Conservation (phyloP, 2,329 filamentous ascomycete species). For the Colletotrichum sp. region DNA sequence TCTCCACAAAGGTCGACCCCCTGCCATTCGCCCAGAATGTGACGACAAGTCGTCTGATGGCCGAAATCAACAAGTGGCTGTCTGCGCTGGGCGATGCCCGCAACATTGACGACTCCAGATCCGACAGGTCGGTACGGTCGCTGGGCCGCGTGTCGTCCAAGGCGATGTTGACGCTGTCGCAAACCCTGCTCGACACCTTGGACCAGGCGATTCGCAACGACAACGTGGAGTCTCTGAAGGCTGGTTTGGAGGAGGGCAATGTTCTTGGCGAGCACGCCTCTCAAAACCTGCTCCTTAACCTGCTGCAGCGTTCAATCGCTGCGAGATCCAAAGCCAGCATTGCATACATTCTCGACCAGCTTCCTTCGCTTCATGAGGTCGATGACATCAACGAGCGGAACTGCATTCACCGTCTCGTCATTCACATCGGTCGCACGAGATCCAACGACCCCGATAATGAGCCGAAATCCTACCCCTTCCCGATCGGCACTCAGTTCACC, state of each 20-base stretch:
- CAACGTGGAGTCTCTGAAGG: conserved; percentile 61
- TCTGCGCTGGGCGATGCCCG: conserved; percentile 81
- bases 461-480: conserved; percentile 54
- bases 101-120: conserved; percentile 75
- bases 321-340: conserved; percentile 73
- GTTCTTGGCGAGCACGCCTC: conserved; percentile 58
- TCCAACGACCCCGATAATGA: conserved; percentile 51
- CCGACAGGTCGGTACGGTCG: conserved; percentile 76
- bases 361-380: conserved; percentile 79
- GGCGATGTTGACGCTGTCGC: conserved; percentile 74
- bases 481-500: conserved; percentile 58
- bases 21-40: conserved; percentile 83
- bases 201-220: conserved; percentile 76
- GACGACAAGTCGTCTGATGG: conserved; percentile 52
- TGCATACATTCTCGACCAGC: conserved; percentile 69
- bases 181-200: conserved; percentile 70
- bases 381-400: conserved; percentile 96
- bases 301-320: conserved; percentile 79
- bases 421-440: conserved; percentile 85
- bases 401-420: conserved; percentile 89
- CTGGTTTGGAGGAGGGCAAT: conserved; percentile 61
- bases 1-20: conserved; percentile 89
- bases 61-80: conserved; percentile 88
- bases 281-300: conserved; percentile 76
- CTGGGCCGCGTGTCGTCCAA: conserved; percentile 79